Evolutionary conservation across 2,329 filamentous ascomycete species (phyloP).

Genomic region (Trichoderma koningii): DNA sequence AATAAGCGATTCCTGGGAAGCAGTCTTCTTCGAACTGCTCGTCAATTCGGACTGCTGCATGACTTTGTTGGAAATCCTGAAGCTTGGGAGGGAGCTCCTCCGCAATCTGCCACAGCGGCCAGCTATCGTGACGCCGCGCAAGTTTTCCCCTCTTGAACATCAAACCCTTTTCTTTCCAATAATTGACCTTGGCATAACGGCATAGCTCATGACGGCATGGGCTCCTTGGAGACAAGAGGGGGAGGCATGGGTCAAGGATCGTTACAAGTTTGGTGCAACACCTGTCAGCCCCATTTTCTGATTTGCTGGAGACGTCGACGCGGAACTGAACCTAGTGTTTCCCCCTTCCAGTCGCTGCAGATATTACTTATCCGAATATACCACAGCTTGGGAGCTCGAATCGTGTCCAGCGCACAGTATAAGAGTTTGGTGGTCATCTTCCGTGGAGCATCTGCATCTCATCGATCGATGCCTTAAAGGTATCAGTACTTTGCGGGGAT

Average conservation of each 20-base stretch:
- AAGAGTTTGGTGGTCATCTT: not conserved
- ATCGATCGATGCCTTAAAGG: too few relatives aligned
- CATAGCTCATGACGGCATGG: slow-evolving; percentile 11
- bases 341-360: not conserved
- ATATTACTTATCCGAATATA: too few relatives aligned
- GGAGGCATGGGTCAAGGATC: not conserved
- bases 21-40: too few relatives aligned
- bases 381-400: too few relatives aligned
- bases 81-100: too few relatives aligned
- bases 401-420: too few relatives aligned
- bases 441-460: not conserved
- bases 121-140: too few relatives aligned
- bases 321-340: not conserved
- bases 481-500: too few relatives aligned
- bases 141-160: not conserved
- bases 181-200: not conserved
- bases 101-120: too few relatives aligned
- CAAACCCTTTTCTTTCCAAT: not conserved
- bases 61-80: too few relatives aligned
- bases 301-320: not conserved
- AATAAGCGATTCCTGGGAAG: too few relatives aligned
- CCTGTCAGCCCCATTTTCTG: not conserved
- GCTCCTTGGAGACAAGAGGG: not conserved
- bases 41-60: too few relatives aligned
- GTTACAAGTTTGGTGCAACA: not conserved